Percentiles rank a stretch among this genome's conserved stretches.
Conservation (phyloP, 306 rosid species). For the Notholithocarpus densiflorus region DNA sequence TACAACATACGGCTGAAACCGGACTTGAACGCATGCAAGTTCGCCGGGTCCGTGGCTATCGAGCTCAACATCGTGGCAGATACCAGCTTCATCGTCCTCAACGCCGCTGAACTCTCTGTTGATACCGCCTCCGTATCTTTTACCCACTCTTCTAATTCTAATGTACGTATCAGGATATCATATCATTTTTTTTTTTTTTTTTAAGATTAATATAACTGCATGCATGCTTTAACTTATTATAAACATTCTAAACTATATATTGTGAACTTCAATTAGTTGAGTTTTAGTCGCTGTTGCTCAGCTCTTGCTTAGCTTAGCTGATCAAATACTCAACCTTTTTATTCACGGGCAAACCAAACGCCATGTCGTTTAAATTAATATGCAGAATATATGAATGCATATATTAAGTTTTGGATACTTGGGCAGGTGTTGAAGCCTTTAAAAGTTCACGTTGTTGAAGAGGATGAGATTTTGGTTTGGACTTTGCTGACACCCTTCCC, state of each 20-base stretch:
- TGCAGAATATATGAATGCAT: neutral
- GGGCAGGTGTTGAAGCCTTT: constrained; percentile 67
- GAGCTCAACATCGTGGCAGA: constrained; percentile 60
- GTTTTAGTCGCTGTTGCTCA: no score
- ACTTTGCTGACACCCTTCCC: constrained; percentile 56
- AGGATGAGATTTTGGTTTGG: constrained; percentile 79
- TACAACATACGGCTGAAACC: constrained; percentile 71
- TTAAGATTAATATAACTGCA: no score
- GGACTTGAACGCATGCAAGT: constrained; percentile 62
- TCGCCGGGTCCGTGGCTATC: constrained; percentile 61
- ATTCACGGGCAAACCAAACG: neutral
- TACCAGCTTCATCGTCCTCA: constrained; percentile 71
- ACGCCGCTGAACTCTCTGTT: constrained; percentile 63
- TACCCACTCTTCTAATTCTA: constrained; percentile 31
- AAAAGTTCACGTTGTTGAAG: constrained; percentile 48
- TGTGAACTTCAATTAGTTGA: no score
- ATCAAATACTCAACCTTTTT: no score
- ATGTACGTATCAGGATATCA: constrained; percentile 32
- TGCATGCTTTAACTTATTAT: no score
- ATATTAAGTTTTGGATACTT: neutral
- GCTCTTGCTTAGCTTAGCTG: no score
- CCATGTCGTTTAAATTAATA: constrained; percentile 5
- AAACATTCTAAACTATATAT: no score
- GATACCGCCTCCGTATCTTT: constrained; percentile 30
- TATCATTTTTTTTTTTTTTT: no score